phyloP scores from a whole-genome alignment of 768 basidiomycete species.

The Ramaria rubella region DNA sequence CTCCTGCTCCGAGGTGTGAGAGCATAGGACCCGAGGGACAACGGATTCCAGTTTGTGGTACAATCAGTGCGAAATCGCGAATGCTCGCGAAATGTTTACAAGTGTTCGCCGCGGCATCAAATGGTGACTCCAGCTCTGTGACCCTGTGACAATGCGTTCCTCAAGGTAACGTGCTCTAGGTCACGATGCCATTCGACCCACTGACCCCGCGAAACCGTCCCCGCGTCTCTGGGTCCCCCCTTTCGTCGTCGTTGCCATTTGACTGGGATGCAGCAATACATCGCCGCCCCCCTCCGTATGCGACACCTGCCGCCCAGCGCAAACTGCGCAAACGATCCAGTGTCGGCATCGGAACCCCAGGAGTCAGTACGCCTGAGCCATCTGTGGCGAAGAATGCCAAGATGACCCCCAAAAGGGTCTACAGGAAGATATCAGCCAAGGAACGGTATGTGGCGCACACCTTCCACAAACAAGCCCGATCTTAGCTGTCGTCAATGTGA shows the following conservation, averaged over 20 bases:
- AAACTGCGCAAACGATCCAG: slow-evolving; percentile 35
- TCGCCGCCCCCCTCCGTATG: slow-evolving; percentile 65
- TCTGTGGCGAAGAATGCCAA: neutral
- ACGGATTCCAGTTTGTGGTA: no score
- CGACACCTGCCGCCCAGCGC: slow-evolving; percentile 37
- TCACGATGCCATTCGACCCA: slow-evolving; percentile 1
- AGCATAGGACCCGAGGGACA: no score
- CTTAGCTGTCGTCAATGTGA: neutral
- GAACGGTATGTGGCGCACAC: neutral
- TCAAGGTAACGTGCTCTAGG: neutral
- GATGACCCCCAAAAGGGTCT: slow-evolving; percentile 1
- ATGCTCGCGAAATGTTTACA: no score
- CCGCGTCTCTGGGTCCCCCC: slow-evolving; percentile 24
- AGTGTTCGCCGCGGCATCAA: neutral
- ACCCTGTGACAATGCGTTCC: slow-evolving; percentile 7
- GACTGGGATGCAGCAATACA: slow-evolving; percentile 84
- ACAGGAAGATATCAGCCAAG: slow-evolving; percentile 4
- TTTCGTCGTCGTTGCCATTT: slow-evolving; percentile 71
- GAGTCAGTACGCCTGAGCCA: neutral
- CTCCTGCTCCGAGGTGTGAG: no score
- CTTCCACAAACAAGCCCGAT: neutral
- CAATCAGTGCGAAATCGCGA: no score
- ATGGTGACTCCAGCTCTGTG: neutral
- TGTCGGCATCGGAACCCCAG: slow-evolving; percentile 31
- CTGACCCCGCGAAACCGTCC: slow-evolving; percentile 5